phyloP scores from a whole-genome alignment of 2,329 filamentous ascomycete species.

The Cephalotrichum gorgonifer region DNA sequence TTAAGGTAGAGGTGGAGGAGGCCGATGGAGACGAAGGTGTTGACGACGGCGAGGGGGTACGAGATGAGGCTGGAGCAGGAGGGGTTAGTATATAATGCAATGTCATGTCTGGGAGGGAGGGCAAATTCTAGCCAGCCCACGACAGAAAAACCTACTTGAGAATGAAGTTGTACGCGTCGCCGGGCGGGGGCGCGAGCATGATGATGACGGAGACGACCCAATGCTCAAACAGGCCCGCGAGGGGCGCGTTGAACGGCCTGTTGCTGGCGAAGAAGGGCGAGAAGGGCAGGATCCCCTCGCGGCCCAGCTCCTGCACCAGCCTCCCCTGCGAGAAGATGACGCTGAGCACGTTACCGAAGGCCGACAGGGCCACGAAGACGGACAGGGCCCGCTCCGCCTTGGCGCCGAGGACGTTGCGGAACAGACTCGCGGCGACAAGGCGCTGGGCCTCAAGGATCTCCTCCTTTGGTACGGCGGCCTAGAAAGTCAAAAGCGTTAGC shows the following conservation, averaged over 20 bases:
- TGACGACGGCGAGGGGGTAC: conserved; percentile 51
- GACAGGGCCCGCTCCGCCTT: conserved; percentile 47
- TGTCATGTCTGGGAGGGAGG: neutral
- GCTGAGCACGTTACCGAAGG: conserved; percentile 56
- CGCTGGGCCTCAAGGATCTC: conserved; percentile 41
- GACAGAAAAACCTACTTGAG: conserved; percentile 33
- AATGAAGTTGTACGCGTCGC: conserved; percentile 56
- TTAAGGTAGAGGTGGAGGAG: conserved; percentile 43
- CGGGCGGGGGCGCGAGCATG: conserved; percentile 56
- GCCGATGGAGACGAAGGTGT: conserved; percentile 41
- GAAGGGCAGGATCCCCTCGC: conserved; percentile 56
- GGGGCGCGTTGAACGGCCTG: conserved; percentile 51
- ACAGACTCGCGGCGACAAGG: conserved; percentile 43
- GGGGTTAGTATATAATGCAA: neutral
- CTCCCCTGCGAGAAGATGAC: conserved; percentile 61
- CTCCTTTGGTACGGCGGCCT: conserved; percentile 41
- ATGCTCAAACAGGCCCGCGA: conserved; percentile 52
- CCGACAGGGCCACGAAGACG: conserved; percentile 57
- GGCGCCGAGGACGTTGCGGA: conserved; percentile 44
- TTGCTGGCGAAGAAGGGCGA: conserved; percentile 54
- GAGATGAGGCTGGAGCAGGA: conserved; percentile 44
- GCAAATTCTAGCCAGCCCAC: too few relatives aligned
- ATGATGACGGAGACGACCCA: conserved; percentile 55
- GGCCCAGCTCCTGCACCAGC: conserved; percentile 54
- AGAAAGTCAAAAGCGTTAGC: too few relatives aligned